Percentiles rank a stretch among this genome's conserved stretches.
These are phyloP conservation scores for Puccinia triticina DNA, from an alignment of 1,284 basidiomycete genomes.

Conservation along the genomic window DNA sequence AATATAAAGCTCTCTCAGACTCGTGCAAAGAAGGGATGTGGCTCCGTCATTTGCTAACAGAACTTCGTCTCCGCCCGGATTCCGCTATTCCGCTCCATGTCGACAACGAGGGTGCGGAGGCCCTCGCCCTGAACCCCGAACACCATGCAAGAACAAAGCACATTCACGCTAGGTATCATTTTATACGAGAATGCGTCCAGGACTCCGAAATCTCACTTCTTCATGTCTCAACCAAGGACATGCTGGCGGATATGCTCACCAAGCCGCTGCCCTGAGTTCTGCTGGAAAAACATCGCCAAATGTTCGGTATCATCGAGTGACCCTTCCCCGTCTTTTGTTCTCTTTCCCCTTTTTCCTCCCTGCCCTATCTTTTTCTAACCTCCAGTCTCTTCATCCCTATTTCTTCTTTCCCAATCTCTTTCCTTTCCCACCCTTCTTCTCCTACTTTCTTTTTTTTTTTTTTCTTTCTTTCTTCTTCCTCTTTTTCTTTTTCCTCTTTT, in stretches of 20 bases:
- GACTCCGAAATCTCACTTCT: neutral
- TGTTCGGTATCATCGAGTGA: neutral
- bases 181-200: neutral
- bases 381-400: no score
- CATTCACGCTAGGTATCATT: neutral
- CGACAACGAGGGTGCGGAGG: neutral
- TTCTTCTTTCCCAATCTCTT: no score
- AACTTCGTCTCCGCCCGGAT: neutral
- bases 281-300: neutral
- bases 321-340: no score
- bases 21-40: neutral
- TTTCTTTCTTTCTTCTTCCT: no score
- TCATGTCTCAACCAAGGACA: neutral
- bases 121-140: neutral
- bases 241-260: neutral
- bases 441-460: no score
- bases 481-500: no score
- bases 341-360: no score
- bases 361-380: no score
- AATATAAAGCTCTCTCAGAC: constrained; percentile 5
- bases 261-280: neutral
- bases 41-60: neutral
- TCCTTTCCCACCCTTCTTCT: no score
- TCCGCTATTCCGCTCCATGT: neutral
- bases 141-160: neutral